Percentiles rank a stretch among this genome's conserved stretches.
Evolutionary conservation across 805 yeast genomes (phyloP).

Genomic region (Candida easanensis): DNA sequence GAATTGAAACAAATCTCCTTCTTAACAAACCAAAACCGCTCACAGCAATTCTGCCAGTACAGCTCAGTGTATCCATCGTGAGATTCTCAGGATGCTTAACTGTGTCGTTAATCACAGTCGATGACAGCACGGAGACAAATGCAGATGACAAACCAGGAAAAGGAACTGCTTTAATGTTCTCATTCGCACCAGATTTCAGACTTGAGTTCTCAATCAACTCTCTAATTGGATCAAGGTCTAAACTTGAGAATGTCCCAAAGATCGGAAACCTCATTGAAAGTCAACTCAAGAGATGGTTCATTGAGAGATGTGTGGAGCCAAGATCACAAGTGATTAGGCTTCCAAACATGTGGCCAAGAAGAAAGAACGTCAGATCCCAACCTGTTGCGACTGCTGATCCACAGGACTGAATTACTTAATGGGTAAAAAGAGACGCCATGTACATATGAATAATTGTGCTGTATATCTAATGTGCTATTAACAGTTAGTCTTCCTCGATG

Average conservation of each 20-base stretch:
- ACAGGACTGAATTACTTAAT: conserved; percentile 17
- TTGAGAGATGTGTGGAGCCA: conserved; percentile 92
- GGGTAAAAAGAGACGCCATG: conserved; percentile 1
- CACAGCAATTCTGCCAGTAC: conserved; percentile 85
- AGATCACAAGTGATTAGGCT: conserved; percentile 79
- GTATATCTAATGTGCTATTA: not conserved
- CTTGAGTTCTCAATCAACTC: conserved; percentile 88
- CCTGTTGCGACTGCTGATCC: conserved; percentile 17
- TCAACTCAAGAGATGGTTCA: conserved; percentile 82
- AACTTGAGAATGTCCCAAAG: conserved; percentile 90
- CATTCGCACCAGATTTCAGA: conserved; percentile 88
- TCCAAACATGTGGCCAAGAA: conserved; percentile 86
- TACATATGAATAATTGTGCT: not conserved
- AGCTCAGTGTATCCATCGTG: conserved; percentile 81
- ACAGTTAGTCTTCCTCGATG: conserved; percentile 3
- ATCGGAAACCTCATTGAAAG: conserved; percentile 81
- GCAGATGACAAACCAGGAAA: conserved; percentile 24
- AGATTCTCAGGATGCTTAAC: conserved; percentile 88
- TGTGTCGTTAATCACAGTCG: conserved; percentile 46
- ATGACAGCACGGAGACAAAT: conserved; percentile 5
- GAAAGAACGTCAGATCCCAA: conserved; percentile 48
- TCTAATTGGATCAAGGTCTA: conserved; percentile 87
- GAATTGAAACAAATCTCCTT: conserved; percentile 75
- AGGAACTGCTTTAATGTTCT: conserved; percentile 78
- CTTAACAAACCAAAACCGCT: conserved; percentile 80